Conservation (phyloP, 495 filamentous ascomycete genomes). For the Neurospora pannonica region DNA sequence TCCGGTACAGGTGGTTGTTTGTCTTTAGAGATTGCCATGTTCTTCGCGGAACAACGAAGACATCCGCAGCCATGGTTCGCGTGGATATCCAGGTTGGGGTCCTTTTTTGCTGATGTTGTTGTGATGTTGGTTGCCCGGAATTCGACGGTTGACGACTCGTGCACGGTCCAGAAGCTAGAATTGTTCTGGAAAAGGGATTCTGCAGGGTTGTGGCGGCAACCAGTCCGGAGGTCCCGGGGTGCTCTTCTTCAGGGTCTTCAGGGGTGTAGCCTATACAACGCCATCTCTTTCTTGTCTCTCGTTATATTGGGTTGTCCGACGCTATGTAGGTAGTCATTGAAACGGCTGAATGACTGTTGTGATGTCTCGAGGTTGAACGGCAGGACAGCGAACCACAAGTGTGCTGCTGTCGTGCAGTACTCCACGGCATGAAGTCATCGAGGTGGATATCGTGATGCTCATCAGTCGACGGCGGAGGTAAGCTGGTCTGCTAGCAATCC, state of each 20-base stretch:
- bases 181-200: slow-evolving; percentile 20
- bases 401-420: background rate
- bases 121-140: background rate
- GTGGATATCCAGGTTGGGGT: background rate
- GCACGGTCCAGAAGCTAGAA: slow-evolving; percentile 21
- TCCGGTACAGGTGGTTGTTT: background rate
- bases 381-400: background rate
- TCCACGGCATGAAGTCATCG: background rate
- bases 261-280: background rate
- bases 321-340: background rate
- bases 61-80: background rate
- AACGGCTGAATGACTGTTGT: background rate
- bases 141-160: background rate
- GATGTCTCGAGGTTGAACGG: background rate
- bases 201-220: slow-evolving; percentile 17
- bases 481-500: background rate
- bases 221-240: slow-evolving; percentile 10
- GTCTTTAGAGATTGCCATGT: background rate
- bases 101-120: background rate
- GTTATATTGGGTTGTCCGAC: background rate
- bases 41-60: background rate
- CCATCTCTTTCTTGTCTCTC: background rate
- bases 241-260: background rate
- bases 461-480: background rate
- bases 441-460: background rate